phyloP scores from a whole-genome alignment of 768 basidiomycete species.

The Boletus vinaceobasis region DNA sequence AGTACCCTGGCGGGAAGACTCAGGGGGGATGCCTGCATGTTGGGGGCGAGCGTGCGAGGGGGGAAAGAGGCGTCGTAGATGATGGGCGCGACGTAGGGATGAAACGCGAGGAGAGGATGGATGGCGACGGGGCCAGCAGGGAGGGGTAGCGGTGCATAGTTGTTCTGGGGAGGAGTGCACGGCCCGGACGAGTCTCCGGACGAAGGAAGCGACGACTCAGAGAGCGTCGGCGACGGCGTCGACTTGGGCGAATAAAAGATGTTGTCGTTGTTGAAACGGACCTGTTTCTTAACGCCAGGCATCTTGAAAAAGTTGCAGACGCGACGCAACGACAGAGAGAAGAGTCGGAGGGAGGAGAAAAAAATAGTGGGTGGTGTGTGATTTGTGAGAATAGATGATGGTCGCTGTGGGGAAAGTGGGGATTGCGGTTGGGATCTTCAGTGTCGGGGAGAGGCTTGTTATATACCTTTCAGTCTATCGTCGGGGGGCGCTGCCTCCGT shows the following conservation, averaged over 20 bases:
- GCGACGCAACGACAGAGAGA: constrained; percentile 11
- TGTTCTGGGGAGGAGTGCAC: constrained; percentile 28
- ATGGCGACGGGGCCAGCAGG: constrained; percentile 29
- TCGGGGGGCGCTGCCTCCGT: constrained; percentile 28
- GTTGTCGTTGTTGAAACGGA: constrained; percentile 33
- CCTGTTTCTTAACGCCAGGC: constrained; percentile 23
- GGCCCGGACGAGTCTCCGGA: constrained; percentile 29
- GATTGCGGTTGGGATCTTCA: background rate
- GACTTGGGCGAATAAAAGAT: constrained; percentile 30
- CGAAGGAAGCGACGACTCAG: constrained; percentile 31
- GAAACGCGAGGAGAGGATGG: constrained; percentile 29
- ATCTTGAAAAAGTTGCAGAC: constrained; percentile 11
- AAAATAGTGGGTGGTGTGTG: constrained; percentile 5
- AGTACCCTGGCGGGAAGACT: constrained; percentile 23
- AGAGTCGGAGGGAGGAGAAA: constrained; percentile 9
- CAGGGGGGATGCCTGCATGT: constrained; percentile 24
- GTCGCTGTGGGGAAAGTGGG: constrained; percentile 6
- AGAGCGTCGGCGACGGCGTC: constrained; percentile 24
- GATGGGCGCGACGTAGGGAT: constrained; percentile 23
- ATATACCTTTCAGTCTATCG: constrained; percentile 19
- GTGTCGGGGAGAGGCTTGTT: constrained; percentile 3
- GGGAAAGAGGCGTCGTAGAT: constrained; percentile 20
- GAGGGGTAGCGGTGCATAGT: constrained; percentile 15
- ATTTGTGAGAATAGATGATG: constrained; percentile 20
- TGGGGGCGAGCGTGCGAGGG: constrained; percentile 19